A percentile compares a stretch with the other conserved stretches of the same genome.
Conservation (phyloP, 257 asterid genomes). For the Ilex asprella region DNA sequence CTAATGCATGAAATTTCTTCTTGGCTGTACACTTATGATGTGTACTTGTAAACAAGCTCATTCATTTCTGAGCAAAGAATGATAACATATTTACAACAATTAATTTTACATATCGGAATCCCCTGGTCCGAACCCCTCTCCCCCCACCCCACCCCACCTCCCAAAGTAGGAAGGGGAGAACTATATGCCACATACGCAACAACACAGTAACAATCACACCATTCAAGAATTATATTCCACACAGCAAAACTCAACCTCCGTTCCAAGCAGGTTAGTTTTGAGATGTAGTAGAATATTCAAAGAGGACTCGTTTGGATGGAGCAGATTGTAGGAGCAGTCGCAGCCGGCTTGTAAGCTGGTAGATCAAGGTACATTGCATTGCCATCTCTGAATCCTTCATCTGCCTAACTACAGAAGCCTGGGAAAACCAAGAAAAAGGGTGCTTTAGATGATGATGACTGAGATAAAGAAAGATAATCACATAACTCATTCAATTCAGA, state of each 20-base stretch:
- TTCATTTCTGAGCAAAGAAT: slow-evolving; percentile 10
- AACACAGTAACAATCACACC: too few relatives aligned
- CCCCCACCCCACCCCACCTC: not conserved
- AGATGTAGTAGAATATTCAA: slow-evolving; percentile 86
- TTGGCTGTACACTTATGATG: too few relatives aligned
- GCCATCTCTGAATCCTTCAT: slow-evolving; percentile 99
- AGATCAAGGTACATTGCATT: slow-evolving; percentile 98
- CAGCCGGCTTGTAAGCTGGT: slow-evolving; percentile 91
- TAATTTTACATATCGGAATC: not conserved
- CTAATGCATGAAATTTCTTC: too few relatives aligned
- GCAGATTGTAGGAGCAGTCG: slow-evolving; percentile 89
- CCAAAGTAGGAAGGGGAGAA: not conserved
- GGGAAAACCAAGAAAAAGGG: slow-evolving; percentile 9
- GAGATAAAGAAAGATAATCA: too few relatives aligned
- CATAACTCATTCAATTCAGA: too few relatives aligned
- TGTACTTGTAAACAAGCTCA: not conserved
- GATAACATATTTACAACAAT: slow-evolving; percentile 8
- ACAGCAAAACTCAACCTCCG: not conserved
- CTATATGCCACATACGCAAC: too few relatives aligned
- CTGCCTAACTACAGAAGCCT: slow-evolving; percentile 98
- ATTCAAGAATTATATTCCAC: too few relatives aligned
- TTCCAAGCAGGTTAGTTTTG: slow-evolving; percentile 49
- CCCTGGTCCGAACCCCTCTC: not conserved
- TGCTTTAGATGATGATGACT: not conserved
- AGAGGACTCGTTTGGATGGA: slow-evolving; percentile 86